A percentile compares a stretch with the other conserved stretches of the same genome.
Conservation (phyloP, 2,329 filamentous ascomycete species). For the Pyrenochaeta sp. region DNA sequence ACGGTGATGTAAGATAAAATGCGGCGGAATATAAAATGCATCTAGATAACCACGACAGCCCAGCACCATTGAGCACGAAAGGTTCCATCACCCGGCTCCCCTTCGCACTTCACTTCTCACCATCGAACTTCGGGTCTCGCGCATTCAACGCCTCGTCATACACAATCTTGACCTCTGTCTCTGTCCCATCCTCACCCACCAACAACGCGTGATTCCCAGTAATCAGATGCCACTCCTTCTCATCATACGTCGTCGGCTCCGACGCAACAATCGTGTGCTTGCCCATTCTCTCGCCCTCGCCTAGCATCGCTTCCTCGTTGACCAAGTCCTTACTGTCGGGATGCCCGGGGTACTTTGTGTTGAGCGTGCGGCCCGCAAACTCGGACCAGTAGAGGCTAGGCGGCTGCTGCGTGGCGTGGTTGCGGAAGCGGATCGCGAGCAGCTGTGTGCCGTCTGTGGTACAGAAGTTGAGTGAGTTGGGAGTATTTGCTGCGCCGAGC, state of each 20-base stretch:
- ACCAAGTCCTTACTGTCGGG: slow-evolving; percentile 50
- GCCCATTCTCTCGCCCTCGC: slow-evolving; percentile 53
- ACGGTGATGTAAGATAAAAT: too few species aligned
- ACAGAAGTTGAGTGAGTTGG: slow-evolving; percentile 62
- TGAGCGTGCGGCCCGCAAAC: slow-evolving; percentile 60
- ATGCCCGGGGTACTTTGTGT: slow-evolving; percentile 60
- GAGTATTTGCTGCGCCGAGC: slow-evolving; percentile 49
- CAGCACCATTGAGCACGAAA: too few species aligned
- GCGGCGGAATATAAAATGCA: too few species aligned
- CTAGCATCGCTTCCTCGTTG: slow-evolving; percentile 45
- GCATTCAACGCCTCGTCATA: slow-evolving; percentile 52
- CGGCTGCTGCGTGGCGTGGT: slow-evolving; percentile 60
- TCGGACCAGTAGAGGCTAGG: slow-evolving; percentile 61
- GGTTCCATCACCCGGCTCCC: too few species aligned
- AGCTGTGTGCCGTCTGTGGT: slow-evolving; percentile 59
- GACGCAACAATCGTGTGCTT: slow-evolving; percentile 62
- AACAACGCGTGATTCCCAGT: slow-evolving; percentile 56
- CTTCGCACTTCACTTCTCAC: slow-evolving; percentile 1
- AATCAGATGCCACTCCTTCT: slow-evolving; percentile 61
- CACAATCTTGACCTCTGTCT: slow-evolving; percentile 45
- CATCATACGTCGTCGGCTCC: slow-evolving; percentile 63
- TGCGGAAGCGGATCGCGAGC: slow-evolving; percentile 61
- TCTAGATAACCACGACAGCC: too few species aligned
- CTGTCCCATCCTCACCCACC: slow-evolving; percentile 51
- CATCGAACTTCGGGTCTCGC: slow-evolving; percentile 44